Percentiles rank a stretch among this genome's conserved stretches.
Evolutionary conservation across 129 eudicot genomes (phyloP).

Genomic region (Centella asiatica): DNA sequence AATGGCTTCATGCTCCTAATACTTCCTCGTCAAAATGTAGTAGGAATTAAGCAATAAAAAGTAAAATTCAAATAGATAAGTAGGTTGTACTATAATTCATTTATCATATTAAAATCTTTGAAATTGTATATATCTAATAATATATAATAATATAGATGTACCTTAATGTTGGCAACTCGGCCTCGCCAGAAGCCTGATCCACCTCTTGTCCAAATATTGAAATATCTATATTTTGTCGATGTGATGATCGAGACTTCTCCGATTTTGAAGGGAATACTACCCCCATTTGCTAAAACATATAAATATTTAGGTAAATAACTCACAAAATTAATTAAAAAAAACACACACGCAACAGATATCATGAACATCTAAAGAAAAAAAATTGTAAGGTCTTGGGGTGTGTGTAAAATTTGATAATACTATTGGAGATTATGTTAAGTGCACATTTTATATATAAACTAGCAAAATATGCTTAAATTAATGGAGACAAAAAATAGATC

Average conservation of each 20-base stretch:
- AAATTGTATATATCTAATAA: neutral
- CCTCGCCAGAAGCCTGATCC: conserved; percentile 60
- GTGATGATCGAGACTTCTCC: conserved; percentile 71
- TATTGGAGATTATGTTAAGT: too few species aligned
- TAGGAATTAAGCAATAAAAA: neutral
- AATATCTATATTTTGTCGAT: conserved; percentile 50
- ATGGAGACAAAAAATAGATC: too few species aligned
- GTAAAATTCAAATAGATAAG: too few species aligned
- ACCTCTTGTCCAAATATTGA: conserved; percentile 32
- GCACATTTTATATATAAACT: too few species aligned
- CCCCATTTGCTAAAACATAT: conserved; percentile 66
- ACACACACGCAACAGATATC: neutral
- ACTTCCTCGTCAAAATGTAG: too few species aligned
- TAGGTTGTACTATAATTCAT: neutral
- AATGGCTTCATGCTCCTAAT: too few species aligned
- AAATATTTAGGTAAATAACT: conserved; percentile 5
- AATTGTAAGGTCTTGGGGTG: too few species aligned
- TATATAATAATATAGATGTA: conserved; percentile 13
- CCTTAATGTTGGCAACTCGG: conserved; percentile 86
- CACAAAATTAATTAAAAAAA: neutral
- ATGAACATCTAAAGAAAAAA: too few species aligned
- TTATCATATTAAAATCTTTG: neutral
- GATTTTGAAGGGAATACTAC: conserved; percentile 80
- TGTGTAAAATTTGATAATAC: too few species aligned
- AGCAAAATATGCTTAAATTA: too few species aligned